Conservation (phyloP, 2,329 filamentous ascomycete genomes). For the Tolypocladium ophioglossoides region DNA sequence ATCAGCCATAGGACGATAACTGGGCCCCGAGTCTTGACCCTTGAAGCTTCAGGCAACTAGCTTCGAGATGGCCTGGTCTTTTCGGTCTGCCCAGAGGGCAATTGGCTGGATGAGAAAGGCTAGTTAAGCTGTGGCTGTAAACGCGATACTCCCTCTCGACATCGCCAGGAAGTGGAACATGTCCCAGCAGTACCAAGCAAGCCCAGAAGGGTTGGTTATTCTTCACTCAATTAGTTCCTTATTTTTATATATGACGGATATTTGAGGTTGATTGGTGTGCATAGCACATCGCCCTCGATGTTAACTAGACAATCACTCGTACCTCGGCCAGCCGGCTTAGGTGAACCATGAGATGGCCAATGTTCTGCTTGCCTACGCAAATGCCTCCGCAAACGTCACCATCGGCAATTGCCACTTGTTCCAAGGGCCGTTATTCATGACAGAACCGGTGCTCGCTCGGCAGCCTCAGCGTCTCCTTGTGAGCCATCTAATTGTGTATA, state of each 20-base stretch:
- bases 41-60: not conserved
- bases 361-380: not conserved
- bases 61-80: not conserved
- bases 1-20: not conserved
- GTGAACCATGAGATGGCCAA: not conserved
- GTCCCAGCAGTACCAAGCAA: not conserved
- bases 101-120: not conserved
- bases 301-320: not conserved
- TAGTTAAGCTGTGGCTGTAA: not conserved
- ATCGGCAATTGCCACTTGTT: not conserved
- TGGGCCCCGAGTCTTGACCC: not conserved
- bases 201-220: not conserved
- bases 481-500: slow-evolving; percentile 37
- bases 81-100: not conserved
- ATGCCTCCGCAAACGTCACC: not conserved
- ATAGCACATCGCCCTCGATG: not conserved
- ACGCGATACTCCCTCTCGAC: not conserved
- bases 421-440: not conserved
- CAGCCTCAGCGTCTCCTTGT: not conserved
- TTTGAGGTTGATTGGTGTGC: not conserved
- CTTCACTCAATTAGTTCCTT: not conserved
- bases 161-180: not conserved
- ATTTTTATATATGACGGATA: not conserved
- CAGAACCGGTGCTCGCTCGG: not conserved
- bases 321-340: not conserved